These are phyloP conservation scores for Aurantiochytrium sp. DNA, from an alignment of 108 stramenopile species.

Conservation along the genomic window DNA sequence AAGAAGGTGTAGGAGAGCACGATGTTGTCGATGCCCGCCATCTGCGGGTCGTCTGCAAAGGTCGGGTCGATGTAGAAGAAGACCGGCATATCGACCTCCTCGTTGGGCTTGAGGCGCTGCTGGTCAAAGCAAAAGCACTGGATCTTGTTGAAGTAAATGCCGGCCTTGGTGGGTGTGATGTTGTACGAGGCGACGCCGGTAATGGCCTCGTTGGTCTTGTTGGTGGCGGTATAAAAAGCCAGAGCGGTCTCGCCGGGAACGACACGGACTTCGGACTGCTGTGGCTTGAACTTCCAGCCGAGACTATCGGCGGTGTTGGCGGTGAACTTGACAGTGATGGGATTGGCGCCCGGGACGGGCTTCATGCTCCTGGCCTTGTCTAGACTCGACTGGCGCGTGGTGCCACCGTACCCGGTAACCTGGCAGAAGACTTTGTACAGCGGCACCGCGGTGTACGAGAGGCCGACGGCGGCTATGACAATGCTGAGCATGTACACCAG, in stretches of 20 bases:
- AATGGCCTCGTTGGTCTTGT: slow-evolving; percentile 84
- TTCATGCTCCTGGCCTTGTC: slow-evolving; percentile 68
- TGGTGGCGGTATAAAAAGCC: slow-evolving; percentile 89
- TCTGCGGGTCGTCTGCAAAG: slow-evolving; percentile 80
- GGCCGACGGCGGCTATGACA: slow-evolving; percentile 47
- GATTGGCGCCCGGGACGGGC: slow-evolving; percentile 74
- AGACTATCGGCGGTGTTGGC: slow-evolving; percentile 81
- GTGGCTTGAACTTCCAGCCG: slow-evolving; percentile 89
- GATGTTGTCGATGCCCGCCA: slow-evolving; percentile 79
- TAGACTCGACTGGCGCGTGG: slow-evolving; percentile 71
- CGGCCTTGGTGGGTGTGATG: slow-evolving; percentile 89
- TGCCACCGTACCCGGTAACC: slow-evolving; percentile 96
- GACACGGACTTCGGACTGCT: slow-evolving; percentile 84
- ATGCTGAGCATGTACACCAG: slow-evolving; percentile 47
- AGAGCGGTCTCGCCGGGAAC: slow-evolving; percentile 96
- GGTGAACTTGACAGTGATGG: slow-evolving; percentile 89
- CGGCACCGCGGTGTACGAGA: slow-evolving; percentile 90
- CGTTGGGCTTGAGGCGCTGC: slow-evolving; percentile 86
- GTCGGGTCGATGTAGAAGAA: slow-evolving; percentile 99
- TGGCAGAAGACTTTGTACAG: slow-evolving; percentile 99
- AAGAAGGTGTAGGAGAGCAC: slow-evolving; percentile 97
- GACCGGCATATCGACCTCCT: slow-evolving; percentile 79
- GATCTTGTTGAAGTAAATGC: slow-evolving; percentile 98
- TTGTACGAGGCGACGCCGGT: slow-evolving; percentile 99
- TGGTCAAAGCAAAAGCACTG: slow-evolving; percentile 99